These are phyloP conservation scores for Anthracocystis panici-leucophaei DNA, from an alignment of 1,284 basidiomycete genomes.

Conservation along the genomic window DNA sequence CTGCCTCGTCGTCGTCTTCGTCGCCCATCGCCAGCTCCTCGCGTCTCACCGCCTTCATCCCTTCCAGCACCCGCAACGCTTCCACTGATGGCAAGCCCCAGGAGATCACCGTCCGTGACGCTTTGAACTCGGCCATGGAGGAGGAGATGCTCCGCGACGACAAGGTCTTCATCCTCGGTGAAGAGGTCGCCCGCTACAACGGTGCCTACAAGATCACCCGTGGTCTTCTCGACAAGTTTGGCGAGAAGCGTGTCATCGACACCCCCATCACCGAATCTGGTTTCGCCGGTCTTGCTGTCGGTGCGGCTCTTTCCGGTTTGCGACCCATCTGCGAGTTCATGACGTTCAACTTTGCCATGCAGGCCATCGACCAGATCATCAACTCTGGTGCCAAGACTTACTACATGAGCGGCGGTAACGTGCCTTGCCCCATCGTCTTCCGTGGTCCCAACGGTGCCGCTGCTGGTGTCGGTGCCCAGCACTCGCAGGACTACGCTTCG, in stretches of 20 bases:
- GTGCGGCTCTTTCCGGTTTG: slow-evolving; percentile 92
- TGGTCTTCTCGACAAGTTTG: slow-evolving; percentile 98
- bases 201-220: slow-evolving; percentile 92
- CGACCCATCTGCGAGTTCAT: slow-evolving; percentile 99
- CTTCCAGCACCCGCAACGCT: slow-evolving; percentile 52
- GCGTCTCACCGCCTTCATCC: slow-evolving; percentile 49
- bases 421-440: slow-evolving; percentile 98
- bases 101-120: slow-evolving; percentile 97
- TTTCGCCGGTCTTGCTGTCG: slow-evolving; percentile 95
- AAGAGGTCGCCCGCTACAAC: slow-evolving; percentile 99
- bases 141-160: slow-evolving; percentile 99
- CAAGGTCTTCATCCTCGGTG: slow-evolving; percentile 93
- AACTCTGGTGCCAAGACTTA: slow-evolving; percentile 99
- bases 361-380: slow-evolving; percentile 98
- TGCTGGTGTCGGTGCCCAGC: slow-evolving; percentile 88
- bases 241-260: slow-evolving; percentile 97
- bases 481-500: slow-evolving; percentile 73
- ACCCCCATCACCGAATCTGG: slow-evolving; percentile 93
- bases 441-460: slow-evolving; percentile 99
- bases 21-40: slow-evolving; percentile 45
- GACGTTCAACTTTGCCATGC: slow-evolving; percentile 77
- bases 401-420: slow-evolving; percentile 99
- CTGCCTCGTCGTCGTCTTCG: slow-evolving; percentile 3
- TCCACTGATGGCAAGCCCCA: slow-evolving; percentile 56
- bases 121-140: slow-evolving; percentile 97